A percentile compares a stretch with the other conserved stretches of the same genome.
phyloP scores from a whole-genome alignment of 495 filamentous ascomycete species.

The Evernia prunastri region DNA sequence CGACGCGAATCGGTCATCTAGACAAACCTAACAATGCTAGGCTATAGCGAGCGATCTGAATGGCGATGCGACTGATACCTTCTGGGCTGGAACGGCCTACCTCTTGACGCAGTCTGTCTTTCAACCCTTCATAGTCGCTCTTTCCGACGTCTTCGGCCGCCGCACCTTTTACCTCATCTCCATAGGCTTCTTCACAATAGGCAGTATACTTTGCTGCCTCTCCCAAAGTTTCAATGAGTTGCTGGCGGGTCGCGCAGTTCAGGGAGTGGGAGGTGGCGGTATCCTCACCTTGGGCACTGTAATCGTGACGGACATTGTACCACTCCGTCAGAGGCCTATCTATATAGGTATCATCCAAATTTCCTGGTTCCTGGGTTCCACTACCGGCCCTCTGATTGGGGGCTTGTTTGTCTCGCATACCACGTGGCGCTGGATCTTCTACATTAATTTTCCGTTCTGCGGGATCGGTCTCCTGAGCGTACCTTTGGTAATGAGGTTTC shows the following conservation, averaged over 20 bases:
- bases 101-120: conserved; percentile 42
- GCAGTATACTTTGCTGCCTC: neutral
- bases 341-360: conserved; percentile 31
- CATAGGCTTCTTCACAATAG: neutral
- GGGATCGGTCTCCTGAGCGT: conserved; percentile 8
- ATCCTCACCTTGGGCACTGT: conserved; percentile 29
- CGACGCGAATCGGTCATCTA: neutral
- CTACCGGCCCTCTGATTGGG: conserved; percentile 26
- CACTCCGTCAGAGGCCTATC: conserved; percentile 33
- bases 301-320: conserved; percentile 35
- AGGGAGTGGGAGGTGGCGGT: conserved; percentile 36
- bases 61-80: conserved; percentile 42
- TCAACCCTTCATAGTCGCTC: conserved; percentile 42
- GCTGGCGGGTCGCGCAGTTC: conserved; percentile 32
- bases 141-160: conserved; percentile 31
- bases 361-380: conserved; percentile 35
- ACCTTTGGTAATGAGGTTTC: neutral
- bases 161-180: neutral
- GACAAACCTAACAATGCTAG: neutral
- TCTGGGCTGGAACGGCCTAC: conserved; percentile 52
- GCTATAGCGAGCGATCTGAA: conserved; percentile 38
- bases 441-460: conserved; percentile 38
- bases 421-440: conserved; percentile 39
- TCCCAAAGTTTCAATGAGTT: conserved; percentile 23
- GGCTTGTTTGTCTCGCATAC: conserved; percentile 36